A percentile compares a stretch with the other conserved stretches of the same genome.
phyloP scores from a whole-genome alignment of 768 basidiomycete genomes.

The Boletus speciosus region DNA sequence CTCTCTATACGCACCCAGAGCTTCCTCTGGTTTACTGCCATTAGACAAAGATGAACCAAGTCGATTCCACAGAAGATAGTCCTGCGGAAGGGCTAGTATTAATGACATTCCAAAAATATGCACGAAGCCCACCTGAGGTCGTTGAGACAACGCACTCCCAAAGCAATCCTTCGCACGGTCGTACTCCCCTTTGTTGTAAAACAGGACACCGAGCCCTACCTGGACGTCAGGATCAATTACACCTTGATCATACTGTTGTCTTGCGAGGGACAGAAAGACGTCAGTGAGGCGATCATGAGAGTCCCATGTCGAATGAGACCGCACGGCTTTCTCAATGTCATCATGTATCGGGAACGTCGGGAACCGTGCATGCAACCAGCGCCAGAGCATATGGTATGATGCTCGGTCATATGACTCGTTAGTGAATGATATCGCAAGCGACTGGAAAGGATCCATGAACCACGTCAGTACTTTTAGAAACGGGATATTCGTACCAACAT shows the following conservation, averaged over 20 bases:
- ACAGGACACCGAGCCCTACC: conserved; percentile 87
- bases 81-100: conserved; percentile 39
- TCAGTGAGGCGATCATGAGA: conserved; percentile 78
- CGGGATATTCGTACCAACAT: conserved; percentile 57
- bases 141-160: conserved; percentile 73
- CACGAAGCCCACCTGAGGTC: conserved; percentile 56
- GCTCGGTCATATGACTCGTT: conserved; percentile 90
- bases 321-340: conserved; percentile 52
- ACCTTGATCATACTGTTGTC: conserved; percentile 72
- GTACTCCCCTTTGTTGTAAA: conserved; percentile 85
- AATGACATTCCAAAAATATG: neutral
- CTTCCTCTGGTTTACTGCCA: conserved; percentile 91
- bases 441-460: conserved; percentile 44
- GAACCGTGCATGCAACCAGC: conserved; percentile 73
- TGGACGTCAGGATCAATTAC: conserved; percentile 87
- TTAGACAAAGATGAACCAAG: conserved; percentile 94
- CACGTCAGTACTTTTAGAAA: neutral
- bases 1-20: conserved; percentile 83
- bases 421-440: conserved; percentile 92
- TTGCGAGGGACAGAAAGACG: conserved; percentile 76
- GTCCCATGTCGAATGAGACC: conserved; percentile 70
- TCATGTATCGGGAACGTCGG: conserved; percentile 53
- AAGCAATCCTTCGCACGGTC: conserved; percentile 94
- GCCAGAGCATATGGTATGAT: conserved; percentile 79
- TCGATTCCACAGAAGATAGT: conserved; percentile 95